phyloP scores from a whole-genome alignment of 2,329 filamentous ascomycete genomes.

The Emericellopsis atlantica region DNA sequence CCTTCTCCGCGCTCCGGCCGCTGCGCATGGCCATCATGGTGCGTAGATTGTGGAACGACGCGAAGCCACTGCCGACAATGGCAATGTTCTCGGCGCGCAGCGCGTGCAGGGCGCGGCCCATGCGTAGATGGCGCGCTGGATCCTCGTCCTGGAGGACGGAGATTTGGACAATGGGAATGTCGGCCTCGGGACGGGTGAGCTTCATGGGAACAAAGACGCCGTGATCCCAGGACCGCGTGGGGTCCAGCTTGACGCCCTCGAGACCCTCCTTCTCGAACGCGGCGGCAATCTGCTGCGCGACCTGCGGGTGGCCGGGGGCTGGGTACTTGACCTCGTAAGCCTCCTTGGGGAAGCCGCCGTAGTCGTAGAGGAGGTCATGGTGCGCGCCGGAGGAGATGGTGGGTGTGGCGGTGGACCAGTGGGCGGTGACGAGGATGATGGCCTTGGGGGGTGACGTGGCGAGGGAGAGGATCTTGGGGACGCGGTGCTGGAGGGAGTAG shows the following conservation, averaged over 20 bases:
- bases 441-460: constrained; percentile 32
- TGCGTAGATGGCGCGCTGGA: constrained; percentile 30
- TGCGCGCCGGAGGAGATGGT: constrained; percentile 34
- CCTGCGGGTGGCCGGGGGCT: constrained; percentile 38
- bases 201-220: constrained; percentile 47
- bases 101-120: constrained; percentile 36
- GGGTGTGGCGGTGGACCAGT: constrained; percentile 38
- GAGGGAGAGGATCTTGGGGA: constrained; percentile 43
- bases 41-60: constrained; percentile 40
- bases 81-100: constrained; percentile 42
- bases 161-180: constrained; percentile 42
- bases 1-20: constrained; percentile 5
- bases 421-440: constrained; percentile 44
- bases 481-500: constrained; percentile 35
- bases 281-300: constrained; percentile 35
- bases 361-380: constrained; percentile 43
- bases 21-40: constrained; percentile 14
- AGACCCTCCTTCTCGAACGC: constrained; percentile 33
- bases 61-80: constrained; percentile 47
- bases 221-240: constrained; percentile 40
- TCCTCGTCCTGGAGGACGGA: constrained; percentile 40
- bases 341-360: constrained; percentile 44
- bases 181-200: constrained; percentile 37
- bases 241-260: constrained; percentile 20
- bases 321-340: constrained; percentile 42